Percentiles rank a stretch among this genome's conserved stretches.
Evolutionary conservation across 495 filamentous ascomycete genomes (phyloP).

Genomic region (Aspergillus nidulans): DNA sequence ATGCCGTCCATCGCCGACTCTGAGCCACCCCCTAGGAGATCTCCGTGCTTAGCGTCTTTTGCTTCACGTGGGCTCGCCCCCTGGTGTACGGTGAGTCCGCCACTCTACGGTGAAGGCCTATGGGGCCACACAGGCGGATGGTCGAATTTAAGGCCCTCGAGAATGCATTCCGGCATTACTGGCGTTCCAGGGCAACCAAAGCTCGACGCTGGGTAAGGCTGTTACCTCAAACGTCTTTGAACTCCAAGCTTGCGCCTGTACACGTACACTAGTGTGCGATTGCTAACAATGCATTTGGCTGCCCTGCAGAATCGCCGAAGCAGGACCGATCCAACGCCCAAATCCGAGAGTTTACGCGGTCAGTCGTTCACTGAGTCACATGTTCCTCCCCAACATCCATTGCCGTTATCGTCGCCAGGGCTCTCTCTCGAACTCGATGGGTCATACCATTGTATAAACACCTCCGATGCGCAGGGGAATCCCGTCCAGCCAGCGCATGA

Average conservation of each 20-base stretch:
- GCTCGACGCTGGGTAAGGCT: background rate
- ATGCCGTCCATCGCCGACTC: background rate
- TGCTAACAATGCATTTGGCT: background rate
- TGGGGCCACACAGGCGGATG: constrained; percentile 2
- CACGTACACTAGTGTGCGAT: background rate
- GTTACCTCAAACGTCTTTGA: background rate
- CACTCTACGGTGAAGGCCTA: background rate
- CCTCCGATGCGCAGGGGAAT: background rate
- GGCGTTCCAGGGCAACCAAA: constrained; percentile 1
- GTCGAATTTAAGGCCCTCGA: background rate
- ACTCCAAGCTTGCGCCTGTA: background rate
- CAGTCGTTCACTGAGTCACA: background rate
- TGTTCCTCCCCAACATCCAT: background rate
- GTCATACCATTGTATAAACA: background rate
- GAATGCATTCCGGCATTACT: background rate
- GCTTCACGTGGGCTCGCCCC: constrained; percentile 1
- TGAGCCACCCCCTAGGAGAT: background rate
- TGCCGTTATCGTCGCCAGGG: background rate
- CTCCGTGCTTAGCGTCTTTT: background rate
- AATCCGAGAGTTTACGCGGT: background rate
- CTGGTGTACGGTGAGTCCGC: constrained; percentile 1
- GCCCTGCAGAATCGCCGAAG: background rate
- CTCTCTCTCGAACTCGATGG: background rate
- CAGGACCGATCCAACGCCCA: background rate
- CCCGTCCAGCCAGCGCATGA: background rate